Base-by-base conservation (phyloP, 2,329 filamentous ascomycete genomes). In the Sordariomycetes sp. region DNA sequence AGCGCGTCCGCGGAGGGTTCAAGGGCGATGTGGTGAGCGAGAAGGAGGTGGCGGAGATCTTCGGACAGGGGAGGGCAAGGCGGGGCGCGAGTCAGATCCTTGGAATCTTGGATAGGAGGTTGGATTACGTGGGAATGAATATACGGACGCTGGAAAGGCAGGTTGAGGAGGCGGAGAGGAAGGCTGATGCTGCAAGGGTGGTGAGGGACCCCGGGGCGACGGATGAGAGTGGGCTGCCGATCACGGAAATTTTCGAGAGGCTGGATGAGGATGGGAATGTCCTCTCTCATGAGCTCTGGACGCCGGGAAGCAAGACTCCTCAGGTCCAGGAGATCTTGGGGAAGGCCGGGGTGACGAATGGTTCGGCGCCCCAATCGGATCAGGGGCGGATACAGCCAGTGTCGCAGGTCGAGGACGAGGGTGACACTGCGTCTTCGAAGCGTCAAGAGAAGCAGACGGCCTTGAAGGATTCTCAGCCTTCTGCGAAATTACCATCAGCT, bases 201-300 rank as follows among this genome's bases (percentile, higher is more conserved):
- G 59, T 48, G 13, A 48, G 39, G 10, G 56, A 53, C 24, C 56
- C 36, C 2, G 56, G 51, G 22, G 56, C 56, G 52, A 76, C 74
- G 56, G 83, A 87, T 60, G 86, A 87, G 60, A 83, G 84, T 13
- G 85, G 84, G 1, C 48, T 59, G 55, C 88, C 90, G 0, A 80
- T 97, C 59, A 91, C 87, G 35, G 94, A 97, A 64, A 97, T 99
- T 62, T 76, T 90, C 57, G 94, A 99, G 70, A 84, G 95, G 72
- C 75, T 97, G 25, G 94, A 97, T 65, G 91, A 96, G 10, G 82
- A 95, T 12, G 94, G 85, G 58, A 94, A 95, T 65, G 80, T 97
- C 3, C 70, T 96, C 54, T 87, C 82, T 0, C 83, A 79, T 63
- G 80, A 74, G 57, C 72, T 86, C 34, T 81, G 83, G 42, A 80